Base-by-base conservation (phyloP, 345 rosid species). In the Eutrema japonicum region DNA sequence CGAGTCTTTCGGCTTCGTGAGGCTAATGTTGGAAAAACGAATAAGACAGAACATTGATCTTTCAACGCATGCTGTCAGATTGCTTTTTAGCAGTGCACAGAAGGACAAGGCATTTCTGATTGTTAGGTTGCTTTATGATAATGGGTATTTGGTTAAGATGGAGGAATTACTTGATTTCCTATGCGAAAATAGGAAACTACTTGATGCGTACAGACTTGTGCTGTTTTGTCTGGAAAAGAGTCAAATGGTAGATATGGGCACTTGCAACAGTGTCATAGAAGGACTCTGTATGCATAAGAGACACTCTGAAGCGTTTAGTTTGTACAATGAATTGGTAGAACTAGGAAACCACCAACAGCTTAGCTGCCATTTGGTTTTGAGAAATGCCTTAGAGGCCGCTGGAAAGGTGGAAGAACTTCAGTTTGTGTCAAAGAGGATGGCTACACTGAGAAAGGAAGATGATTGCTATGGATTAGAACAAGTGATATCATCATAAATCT, bases 271-370 rank as follows among this genome's bases (percentile, higher is more conserved):
- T 6, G 84, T 90, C 46, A 77, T 90, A 49, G 81, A 81, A 78
- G 89, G 85, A 73, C 92, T 92, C 41, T 90, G 91, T 80, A 81
- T 70, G 79, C 50, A 43, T 58, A 83, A 73, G 68, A 85, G 76
- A 72, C 80, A 74, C 68, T 67, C 82, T 43, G 95, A 92, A 75
- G 96, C 95, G 65, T 90, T 88, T 78, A 56, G 72, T 51, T 80
- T 90, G 83, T 88, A 82, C 71, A 82, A 82, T 43, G 88, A 85
- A 68, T 70, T 90, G 77, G 89, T 83, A 70, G 98, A 90, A 81
- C 79, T 76, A 56, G 88, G 86, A 48, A 77, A 78, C 14, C 76
- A 79, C 72, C 82, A 65, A 56, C 76, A 81, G 61, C 85, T 90
- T 80, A 76, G 79, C 64, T 85, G 93, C 79, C 58, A 82, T 8